A percentile compares a stretch with the other conserved stretches of the same genome.
phyloP scores from a whole-genome alignment of 1,139 yeast genomes.

The Debaryomyces psychrophilus region DNA sequence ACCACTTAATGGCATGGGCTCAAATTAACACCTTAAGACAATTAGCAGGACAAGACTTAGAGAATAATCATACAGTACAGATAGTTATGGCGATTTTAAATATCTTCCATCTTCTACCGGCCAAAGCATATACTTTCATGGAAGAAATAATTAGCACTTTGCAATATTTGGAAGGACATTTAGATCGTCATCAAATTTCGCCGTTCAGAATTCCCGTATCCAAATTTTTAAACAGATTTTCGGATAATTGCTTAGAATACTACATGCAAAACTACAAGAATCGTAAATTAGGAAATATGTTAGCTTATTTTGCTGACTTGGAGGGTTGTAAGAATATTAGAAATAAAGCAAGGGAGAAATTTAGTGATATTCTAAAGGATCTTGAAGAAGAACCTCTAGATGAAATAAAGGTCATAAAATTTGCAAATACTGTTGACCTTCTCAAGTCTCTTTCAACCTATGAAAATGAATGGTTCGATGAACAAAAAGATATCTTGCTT shows the following conservation, averaged over 20 bases:
- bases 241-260: constrained; percentile 72
- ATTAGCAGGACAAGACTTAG: constrained; percentile 73
- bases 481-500: constrained; percentile 53
- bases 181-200: constrained; percentile 83
- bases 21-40: constrained; percentile 75
- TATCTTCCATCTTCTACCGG: constrained; percentile 88
- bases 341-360: constrained; percentile 53
- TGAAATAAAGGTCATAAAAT: constrained; percentile 61
- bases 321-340: constrained; percentile 63
- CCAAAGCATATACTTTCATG: constrained; percentile 90
- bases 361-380: constrained; percentile 42
- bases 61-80: constrained; percentile 78
- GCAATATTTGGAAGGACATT: constrained; percentile 74
- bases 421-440: constrained; percentile 73
- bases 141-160: constrained; percentile 81
- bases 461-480: constrained; percentile 65
- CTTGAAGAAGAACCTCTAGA: constrained; percentile 50
- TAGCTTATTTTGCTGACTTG: constrained; percentile 63
- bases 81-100: constrained; percentile 89
- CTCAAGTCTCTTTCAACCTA: constrained; percentile 54
- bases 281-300: constrained; percentile 68
- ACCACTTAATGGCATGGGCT: constrained; percentile 96
- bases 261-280: constrained; percentile 69
- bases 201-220: constrained; percentile 94
- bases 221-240: constrained; percentile 81